Percentiles rank a stretch among this genome's conserved stretches.
Conservation (phyloP, 768 basidiomycete species). For the Aureoboletus auriporus region DNA sequence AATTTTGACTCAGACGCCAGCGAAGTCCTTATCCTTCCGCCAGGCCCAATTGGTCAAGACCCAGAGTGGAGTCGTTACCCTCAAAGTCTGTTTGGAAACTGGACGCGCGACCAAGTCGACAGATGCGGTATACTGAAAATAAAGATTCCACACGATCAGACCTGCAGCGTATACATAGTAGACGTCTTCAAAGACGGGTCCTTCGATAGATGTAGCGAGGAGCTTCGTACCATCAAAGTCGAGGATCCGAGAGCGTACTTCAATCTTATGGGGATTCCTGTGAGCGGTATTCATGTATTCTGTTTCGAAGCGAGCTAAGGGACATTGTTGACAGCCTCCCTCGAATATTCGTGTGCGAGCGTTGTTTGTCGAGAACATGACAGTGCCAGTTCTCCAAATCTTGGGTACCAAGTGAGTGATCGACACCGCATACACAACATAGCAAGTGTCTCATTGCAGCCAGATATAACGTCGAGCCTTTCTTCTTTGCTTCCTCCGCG, state of each 20-base stretch:
- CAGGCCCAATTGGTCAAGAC: slow-evolving; percentile 3
- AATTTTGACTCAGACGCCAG: slow-evolving; percentile 30
- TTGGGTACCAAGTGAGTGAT: slow-evolving; percentile 49
- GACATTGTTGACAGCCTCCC: slow-evolving; percentile 23
- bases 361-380: slow-evolving; percentile 49
- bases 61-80: slow-evolving; percentile 29
- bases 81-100: slow-evolving; percentile 31
- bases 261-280: slow-evolving; percentile 22
- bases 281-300: slow-evolving; percentile 20
- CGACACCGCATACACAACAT: neutral
- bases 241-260: slow-evolving; percentile 31
- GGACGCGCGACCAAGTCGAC: slow-evolving; percentile 31
- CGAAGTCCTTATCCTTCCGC: slow-evolving; percentile 14
- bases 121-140: slow-evolving; percentile 26
- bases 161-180: slow-evolving; percentile 22
- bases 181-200: slow-evolving; percentile 17
- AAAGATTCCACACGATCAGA: neutral
- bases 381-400: slow-evolving; percentile 50
- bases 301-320: neutral
- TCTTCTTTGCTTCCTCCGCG: slow-evolving; percentile 59
- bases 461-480: slow-evolving; percentile 58
- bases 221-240: slow-evolving; percentile 1
- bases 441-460: neutral
- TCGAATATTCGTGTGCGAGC: slow-evolving; percentile 40
- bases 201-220: slow-evolving; percentile 10